Evolutionary conservation across 352 stramenopile species (phyloP).

Genomic region (Phytophthora ramorum): DNA sequence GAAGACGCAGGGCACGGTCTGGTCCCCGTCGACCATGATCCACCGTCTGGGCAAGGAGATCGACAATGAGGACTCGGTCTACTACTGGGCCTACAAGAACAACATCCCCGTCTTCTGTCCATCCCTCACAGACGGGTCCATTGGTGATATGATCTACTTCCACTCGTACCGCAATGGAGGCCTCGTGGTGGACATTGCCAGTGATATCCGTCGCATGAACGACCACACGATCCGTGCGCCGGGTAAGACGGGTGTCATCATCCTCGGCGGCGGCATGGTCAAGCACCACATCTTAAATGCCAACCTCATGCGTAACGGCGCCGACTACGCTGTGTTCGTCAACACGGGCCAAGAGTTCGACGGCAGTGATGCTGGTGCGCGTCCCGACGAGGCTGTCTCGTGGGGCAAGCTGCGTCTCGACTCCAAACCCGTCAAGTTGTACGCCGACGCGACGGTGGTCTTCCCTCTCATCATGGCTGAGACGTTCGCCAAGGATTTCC

Average conservation of each 20-base stretch:
- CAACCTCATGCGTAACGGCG: slow-evolving; percentile 99
- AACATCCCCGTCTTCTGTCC: slow-evolving; percentile 99
- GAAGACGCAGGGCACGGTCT: slow-evolving; percentile 89
- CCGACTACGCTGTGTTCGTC: slow-evolving; percentile 99
- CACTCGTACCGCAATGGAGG: slow-evolving; percentile 99
- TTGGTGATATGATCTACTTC: slow-evolving; percentile 99
- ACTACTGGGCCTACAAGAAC: slow-evolving; percentile 99
- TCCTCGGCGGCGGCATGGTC: slow-evolving; percentile 97
- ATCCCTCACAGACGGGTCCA: slow-evolving; percentile 98
- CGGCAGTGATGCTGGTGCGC: slow-evolving; percentile 97
- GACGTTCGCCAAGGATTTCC: slow-evolving; percentile 98
- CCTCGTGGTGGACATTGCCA: slow-evolving; percentile 97
- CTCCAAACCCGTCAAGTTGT: slow-evolving; percentile 97
- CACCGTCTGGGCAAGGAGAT: slow-evolving; percentile 97
- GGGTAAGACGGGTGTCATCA: slow-evolving; percentile 96
- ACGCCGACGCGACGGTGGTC: slow-evolving; percentile 97
- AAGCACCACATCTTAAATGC: slow-evolving; percentile 99
- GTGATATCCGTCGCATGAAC: slow-evolving; percentile 98
- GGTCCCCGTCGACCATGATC: slow-evolving; percentile 99
- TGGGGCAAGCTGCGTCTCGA: slow-evolving; percentile 98
- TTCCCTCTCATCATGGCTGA: slow-evolving; percentile 99
- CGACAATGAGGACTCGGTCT: slow-evolving; percentile 97
- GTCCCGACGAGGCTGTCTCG: slow-evolving; percentile 98
- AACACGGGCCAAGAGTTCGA: slow-evolving; percentile 99
- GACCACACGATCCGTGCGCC: slow-evolving; percentile 96